Conservation (phyloP, 371 early-diverging fungal genomes). For the Umbelopsis sp. region DNA sequence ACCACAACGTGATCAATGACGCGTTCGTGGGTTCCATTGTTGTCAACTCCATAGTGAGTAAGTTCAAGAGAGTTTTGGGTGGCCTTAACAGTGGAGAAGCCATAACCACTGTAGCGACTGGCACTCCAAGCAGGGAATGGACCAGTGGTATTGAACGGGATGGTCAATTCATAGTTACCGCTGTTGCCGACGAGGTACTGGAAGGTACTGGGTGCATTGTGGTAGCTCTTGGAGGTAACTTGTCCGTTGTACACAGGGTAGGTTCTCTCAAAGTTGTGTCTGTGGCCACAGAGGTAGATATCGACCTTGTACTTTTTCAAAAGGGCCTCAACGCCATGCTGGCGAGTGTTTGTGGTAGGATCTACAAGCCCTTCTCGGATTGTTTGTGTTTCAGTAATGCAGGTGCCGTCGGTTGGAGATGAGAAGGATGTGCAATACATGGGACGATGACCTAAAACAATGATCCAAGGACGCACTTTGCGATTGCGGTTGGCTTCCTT, state of each 20-base stretch:
- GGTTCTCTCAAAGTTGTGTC: slow-evolving; percentile 47
- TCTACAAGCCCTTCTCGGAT: slow-evolving; percentile 32
- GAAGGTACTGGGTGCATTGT: slow-evolving; percentile 43
- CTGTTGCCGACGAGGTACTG: slow-evolving; percentile 43
- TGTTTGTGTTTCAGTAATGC: slow-evolving; percentile 30
- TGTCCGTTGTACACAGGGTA: slow-evolving; percentile 40
- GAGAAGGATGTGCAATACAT: slow-evolving; percentile 34
- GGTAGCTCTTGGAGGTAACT: slow-evolving; percentile 28
- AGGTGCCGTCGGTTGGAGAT: slow-evolving; percentile 26
- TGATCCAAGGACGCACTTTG: slow-evolving; percentile 42
- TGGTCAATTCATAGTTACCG: slow-evolving; percentile 40
- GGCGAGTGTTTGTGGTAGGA: slow-evolving; percentile 19
- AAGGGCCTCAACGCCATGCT: slow-evolving; percentile 25
- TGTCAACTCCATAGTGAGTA: slow-evolving; percentile 33
- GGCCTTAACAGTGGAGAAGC: slow-evolving; percentile 41
- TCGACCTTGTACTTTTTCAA: slow-evolving; percentile 33
- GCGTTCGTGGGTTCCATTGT: slow-evolving; percentile 36
- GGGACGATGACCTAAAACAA: slow-evolving; percentile 46
- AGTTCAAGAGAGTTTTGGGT: slow-evolving; percentile 29
- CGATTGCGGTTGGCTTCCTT: slow-evolving; percentile 40
- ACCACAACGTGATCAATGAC: slow-evolving; percentile 36
- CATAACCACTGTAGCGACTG: slow-evolving; percentile 37
- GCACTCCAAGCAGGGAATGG: slow-evolving; percentile 44
- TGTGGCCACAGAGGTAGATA: slow-evolving; percentile 35
- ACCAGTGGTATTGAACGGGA: slow-evolving; percentile 28